Percentiles rank a stretch among this genome's conserved stretches.
Evolutionary conservation across 2,329 filamentous ascomycete genomes (phyloP).

Genomic region (Aspergillus sp.): DNA sequence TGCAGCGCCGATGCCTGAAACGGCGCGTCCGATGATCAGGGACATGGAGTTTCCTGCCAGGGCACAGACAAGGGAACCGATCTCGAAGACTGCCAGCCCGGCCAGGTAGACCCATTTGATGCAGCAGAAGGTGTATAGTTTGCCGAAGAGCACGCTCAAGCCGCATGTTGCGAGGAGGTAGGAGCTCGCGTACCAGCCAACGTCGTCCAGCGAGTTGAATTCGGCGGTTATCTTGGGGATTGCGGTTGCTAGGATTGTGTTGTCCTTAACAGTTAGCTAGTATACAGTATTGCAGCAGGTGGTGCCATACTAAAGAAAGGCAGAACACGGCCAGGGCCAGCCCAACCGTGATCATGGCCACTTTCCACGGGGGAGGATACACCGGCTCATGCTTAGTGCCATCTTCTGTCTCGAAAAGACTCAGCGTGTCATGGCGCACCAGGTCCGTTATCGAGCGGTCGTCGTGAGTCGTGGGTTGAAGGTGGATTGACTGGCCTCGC

Average conservation of each 20-base stretch:
- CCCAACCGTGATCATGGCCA: slow-evolving; percentile 1
- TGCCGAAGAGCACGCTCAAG: not conserved
- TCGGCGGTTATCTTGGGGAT: not conserved
- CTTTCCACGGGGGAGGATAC: slow-evolving; percentile 2
- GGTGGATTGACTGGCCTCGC: too few relatives aligned
- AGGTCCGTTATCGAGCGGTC: too few relatives aligned
- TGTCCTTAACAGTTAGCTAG: not conserved
- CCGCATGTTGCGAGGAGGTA: not conserved
- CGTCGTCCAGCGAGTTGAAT: not conserved
- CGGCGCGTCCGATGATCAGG: too few relatives aligned
- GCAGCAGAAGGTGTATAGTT: not conserved
- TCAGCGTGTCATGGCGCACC: too few relatives aligned
- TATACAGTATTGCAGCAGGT: too few relatives aligned
- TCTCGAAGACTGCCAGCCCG: not conserved
- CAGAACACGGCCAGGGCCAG: slow-evolving; percentile 5
- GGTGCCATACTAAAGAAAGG: not conserved
- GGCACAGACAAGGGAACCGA: too few relatives aligned
- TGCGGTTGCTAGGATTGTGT: not conserved
- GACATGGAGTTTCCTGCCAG: too few relatives aligned
- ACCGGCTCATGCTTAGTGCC: not conserved
- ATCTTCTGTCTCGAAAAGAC: not conserved
- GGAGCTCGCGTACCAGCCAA: not conserved
- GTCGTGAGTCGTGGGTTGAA: too few relatives aligned
- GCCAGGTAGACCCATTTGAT: not conserved
- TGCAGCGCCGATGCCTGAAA: too few relatives aligned